Percentiles rank a stretch among this genome's conserved stretches.
These are phyloP conservation scores for Mucor mucedo DNA, from an alignment of 371 early-diverging fungal species.

Conservation along the genomic window DNA sequence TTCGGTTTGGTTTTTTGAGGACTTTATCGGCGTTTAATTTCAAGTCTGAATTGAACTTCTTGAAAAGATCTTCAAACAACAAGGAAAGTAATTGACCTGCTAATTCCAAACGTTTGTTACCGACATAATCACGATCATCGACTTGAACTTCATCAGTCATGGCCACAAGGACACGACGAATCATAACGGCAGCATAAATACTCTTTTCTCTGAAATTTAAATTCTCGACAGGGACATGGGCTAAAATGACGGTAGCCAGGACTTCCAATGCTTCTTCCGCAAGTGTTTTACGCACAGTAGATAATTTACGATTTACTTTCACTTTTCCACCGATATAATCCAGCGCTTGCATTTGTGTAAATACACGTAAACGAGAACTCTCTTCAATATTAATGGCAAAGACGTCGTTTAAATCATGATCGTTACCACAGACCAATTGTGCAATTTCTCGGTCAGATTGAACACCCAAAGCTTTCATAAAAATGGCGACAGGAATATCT, in stretches of 20 bases:
- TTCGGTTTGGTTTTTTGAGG: constrained; percentile 91
- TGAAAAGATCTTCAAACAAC: constrained; percentile 99
- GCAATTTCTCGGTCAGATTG: constrained; percentile 96
- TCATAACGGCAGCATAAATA: constrained; percentile 97
- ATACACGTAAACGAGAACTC: constrained; percentile 72
- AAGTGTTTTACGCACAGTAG: constrained; percentile 62
- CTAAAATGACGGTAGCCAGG: constrained; percentile 91
- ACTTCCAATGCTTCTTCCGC: constrained; percentile 94
- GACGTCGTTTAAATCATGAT: constrained; percentile 81
- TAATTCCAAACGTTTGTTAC: constrained; percentile 99
- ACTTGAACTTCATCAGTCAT: constrained; percentile 80
- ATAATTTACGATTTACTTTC: constrained; percentile 67
- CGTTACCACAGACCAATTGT: constrained; percentile 90
- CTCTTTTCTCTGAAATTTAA: constrained; percentile 94
- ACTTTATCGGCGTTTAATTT: constrained; percentile 93
- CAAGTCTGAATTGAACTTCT: constrained; percentile 92
- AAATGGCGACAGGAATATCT: constrained; percentile 92
- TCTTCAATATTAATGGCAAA: constrained; percentile 95
- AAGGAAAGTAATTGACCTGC: constrained; percentile 98
- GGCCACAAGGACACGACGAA: constrained; percentile 94
- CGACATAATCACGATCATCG: constrained; percentile 99
- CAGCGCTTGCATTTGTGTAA: constrained; percentile 92
- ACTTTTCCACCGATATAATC: constrained; percentile 89
- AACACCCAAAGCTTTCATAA: constrained; percentile 95
- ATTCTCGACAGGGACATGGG: constrained; percentile 94